phyloP scores from a whole-genome alignment of 2,329 filamentous ascomycete species.

The Aschersonia sp. region DNA sequence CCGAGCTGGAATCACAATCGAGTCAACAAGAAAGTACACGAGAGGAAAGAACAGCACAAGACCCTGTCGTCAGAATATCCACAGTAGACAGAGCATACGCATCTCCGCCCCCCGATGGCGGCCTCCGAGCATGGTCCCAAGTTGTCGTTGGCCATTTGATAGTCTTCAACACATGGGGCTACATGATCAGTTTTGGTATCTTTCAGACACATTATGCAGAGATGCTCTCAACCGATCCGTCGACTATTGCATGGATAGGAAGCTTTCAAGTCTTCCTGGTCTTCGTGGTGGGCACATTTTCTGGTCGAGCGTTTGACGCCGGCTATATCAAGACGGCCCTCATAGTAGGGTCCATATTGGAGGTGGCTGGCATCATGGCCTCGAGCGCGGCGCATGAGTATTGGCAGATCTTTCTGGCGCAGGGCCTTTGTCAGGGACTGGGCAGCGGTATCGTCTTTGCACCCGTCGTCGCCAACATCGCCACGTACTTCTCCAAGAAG shows the following conservation, averaged over 20 bases:
- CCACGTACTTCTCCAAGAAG: slow-evolving; percentile 48
- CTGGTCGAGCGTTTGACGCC: slow-evolving; percentile 25
- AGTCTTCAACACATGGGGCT: slow-evolving; percentile 23
- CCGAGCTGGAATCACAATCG: background rate
- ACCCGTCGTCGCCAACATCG: slow-evolving; percentile 36
- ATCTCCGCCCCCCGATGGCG: slow-evolving; percentile 18
- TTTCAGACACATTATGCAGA: slow-evolving; percentile 24
- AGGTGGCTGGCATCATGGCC: slow-evolving; percentile 29
- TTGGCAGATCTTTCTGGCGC: slow-evolving; percentile 34
- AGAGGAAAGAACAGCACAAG: background rate
- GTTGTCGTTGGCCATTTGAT: slow-evolving; percentile 22
- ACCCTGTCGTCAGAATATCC: background rate
- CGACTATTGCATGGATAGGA: slow-evolving; percentile 33
- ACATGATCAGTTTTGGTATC: slow-evolving; percentile 23
- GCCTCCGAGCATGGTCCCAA: slow-evolving; percentile 21
- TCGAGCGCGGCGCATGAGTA: slow-evolving; percentile 27
- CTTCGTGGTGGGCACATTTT: slow-evolving; percentile 23
- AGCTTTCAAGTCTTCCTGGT: slow-evolving; percentile 30
- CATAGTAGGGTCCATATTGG: slow-evolving; percentile 22
- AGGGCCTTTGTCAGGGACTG: slow-evolving; percentile 42
- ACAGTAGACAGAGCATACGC: slow-evolving; percentile 2
- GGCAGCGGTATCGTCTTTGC: slow-evolving; percentile 40
- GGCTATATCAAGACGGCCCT: slow-evolving; percentile 22
- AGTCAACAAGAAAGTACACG: background rate
- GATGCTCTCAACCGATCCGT: slow-evolving; percentile 15